Percentiles rank a stretch among this genome's conserved stretches.
phyloP scores from a whole-genome alignment of 2,329 filamentous ascomycete species.

The Talaromyces sp. region DNA sequence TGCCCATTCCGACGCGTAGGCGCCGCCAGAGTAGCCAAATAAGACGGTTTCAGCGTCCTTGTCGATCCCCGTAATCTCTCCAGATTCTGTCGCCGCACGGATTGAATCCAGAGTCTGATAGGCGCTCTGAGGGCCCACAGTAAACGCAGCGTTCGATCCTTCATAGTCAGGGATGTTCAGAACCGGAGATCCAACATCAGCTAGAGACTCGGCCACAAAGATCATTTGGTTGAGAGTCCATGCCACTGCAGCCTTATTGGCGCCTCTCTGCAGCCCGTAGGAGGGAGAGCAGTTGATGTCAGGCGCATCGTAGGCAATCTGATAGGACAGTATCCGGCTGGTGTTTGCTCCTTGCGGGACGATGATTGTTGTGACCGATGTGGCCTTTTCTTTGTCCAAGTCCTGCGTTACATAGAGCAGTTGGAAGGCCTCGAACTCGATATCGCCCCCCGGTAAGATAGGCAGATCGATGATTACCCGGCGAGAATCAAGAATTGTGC shows the following conservation, averaged over 20 bases:
- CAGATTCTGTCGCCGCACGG: slow-evolving; percentile 35
- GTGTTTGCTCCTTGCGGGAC: slow-evolving; percentile 30
- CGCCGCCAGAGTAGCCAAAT: slow-evolving; percentile 56
- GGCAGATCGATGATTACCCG: no score
- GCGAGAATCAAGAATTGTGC: no score
- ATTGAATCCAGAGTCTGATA: slow-evolving; percentile 43
- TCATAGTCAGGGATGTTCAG: slow-evolving; percentile 46
- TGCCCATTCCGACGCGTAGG: slow-evolving; percentile 47
- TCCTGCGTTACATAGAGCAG: no score
- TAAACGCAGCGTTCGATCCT: slow-evolving; percentile 41
- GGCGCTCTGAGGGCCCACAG: slow-evolving; percentile 39
- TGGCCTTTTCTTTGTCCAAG: no score
- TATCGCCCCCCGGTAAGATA: no score
- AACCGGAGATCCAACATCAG: no score
- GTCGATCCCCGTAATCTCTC: slow-evolving; percentile 27
- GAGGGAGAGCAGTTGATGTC: slow-evolving; percentile 26
- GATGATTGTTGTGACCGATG: no score
- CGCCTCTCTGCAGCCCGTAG: slow-evolving; percentile 31
- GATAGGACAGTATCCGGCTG: slow-evolving; percentile 39
- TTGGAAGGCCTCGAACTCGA: no score
- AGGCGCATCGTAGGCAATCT: slow-evolving; percentile 31
- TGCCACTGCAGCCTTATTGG: no score
- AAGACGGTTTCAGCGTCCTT: slow-evolving; percentile 35
- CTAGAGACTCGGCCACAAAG: slow-evolving; percentile 37
- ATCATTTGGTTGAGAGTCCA: slow-evolving; percentile 35